Evolutionary conservation across 2,329 filamentous ascomycete genomes (phyloP), one percentile per base, ranked within the genome.

Genomic region (Pseudopyricularia javanii): DNA sequence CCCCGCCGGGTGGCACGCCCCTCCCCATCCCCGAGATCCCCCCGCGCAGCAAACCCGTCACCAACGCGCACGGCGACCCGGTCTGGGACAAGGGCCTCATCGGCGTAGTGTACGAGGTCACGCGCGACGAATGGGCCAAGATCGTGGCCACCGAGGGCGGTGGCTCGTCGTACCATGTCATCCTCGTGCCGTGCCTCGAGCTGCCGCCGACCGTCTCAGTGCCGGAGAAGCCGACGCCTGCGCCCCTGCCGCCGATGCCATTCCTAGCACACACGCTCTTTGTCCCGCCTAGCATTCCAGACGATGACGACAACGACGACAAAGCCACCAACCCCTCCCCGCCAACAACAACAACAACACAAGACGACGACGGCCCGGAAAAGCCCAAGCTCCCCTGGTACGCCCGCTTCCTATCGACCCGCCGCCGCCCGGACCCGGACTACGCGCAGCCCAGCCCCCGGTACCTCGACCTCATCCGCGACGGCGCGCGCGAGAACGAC

Each of bases 101-200:
- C 40, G 93, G 93, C 24, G 89, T 95, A 15, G 93, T 97, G 4
- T 98, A 98, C 70, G 91, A 97, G 70, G 88, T 97, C 30, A 95
- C 90, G 1, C 71, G 76, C 17, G 68, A 77, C 45, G 93, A 98
- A 70, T 98, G 88, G 64, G 78, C 83, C 7, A 86, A 80, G 55
- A 95, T 98, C 59, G 85, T 97, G 56, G 84, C 84, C 5, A 96
- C 91, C 5, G 93, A 98, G 66, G 91, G 91, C 51, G 91, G 88
- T 32, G 91, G 91, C 17, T 70, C 82, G 2, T 78, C 83, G n/a
- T 98, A 98, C 71, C 74, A 84, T 54, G 90, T 97, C 63, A 80
- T 95, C 11, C 63, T 88, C 0, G 82, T 95, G 12, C 81, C 85
- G 28, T 96, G 91, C 67, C 74, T 88, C 57, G 74, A 83, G 0